Conservation (phyloP, 140 eudicot genomes). For the Stevia rebaudiana region DNA sequence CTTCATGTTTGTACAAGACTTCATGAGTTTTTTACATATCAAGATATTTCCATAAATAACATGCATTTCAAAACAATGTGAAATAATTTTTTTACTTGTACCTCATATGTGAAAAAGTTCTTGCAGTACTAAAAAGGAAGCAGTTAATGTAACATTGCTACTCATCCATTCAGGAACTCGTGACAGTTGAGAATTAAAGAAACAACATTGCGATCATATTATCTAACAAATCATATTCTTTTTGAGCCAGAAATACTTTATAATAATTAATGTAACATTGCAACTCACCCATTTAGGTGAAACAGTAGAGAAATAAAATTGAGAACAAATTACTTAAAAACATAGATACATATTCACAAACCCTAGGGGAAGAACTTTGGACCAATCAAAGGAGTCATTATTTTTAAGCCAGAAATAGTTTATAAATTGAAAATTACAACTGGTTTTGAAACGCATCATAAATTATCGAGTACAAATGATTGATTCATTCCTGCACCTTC, state of each 20-base stretch:
- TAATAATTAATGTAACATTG: not conserved
- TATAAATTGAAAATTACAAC: constrained; percentile 10
- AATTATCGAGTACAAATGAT: constrained; percentile 12
- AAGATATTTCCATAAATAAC: not conserved
- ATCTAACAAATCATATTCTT: no score
- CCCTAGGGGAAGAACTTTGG: not conserved
- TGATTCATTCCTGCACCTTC: constrained; percentile 4
- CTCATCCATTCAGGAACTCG: constrained; percentile 8
- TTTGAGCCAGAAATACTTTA: no score
- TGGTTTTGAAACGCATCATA: not conserved
- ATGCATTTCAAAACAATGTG: not conserved
- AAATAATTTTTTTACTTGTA: not conserved
- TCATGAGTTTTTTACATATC: not conserved
- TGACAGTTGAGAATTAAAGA: constrained; percentile 1
- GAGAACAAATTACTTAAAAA: constrained; percentile 10
- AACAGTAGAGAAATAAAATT: constrained; percentile 7
- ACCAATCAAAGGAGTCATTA: not conserved
- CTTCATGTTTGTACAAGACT: not conserved
- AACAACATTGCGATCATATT: constrained; percentile 8
- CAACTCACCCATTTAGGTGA: constrained; percentile 6
- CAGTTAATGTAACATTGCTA: not conserved
- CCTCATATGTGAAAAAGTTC: constrained; percentile 1
- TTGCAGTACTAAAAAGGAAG: constrained; percentile 6
- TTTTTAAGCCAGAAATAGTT: not conserved
- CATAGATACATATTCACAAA: constrained; percentile 15